Evolutionary conservation across 176 grass and related monocot genomes (phyloP).

Genomic region (sorghum (Sorghum bicolor)): DNA sequence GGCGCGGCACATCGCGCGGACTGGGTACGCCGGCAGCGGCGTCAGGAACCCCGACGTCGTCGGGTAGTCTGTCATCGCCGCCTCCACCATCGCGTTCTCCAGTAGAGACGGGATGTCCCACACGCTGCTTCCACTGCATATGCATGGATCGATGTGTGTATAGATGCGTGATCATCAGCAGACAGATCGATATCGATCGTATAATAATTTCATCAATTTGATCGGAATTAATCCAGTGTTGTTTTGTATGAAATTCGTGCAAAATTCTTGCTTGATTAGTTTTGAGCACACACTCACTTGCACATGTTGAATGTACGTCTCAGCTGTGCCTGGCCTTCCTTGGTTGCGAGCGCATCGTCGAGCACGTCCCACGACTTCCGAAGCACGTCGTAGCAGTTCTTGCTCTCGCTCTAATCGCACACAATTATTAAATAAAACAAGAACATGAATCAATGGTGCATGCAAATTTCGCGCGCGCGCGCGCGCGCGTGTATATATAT

Average conservation of each 20-base stretch:
- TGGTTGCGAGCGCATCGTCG: background rate
- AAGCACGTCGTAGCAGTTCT: conserved; percentile 46
- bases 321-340: conserved; percentile 21
- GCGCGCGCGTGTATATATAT: no score
- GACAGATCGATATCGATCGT: no score
- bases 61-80: conserved; percentile 63
- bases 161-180: no score
- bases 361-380: conserved; percentile 43
- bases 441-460: background rate
- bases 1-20: conserved; percentile 50
- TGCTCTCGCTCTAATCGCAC: conserved; percentile 43
- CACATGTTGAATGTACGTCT: conserved; percentile 48
- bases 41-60: conserved; percentile 46
- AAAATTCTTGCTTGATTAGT: background rate
- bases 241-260: background rate
- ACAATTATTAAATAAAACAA: background rate
- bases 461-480: no score
- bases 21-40: conserved; percentile 50
- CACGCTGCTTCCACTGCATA: background rate
- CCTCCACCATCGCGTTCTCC: conserved; percentile 16
- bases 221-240: background rate
- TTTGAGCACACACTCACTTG: conserved; percentile 18
- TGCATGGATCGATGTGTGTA: background rate
- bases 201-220: no score
- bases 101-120: conserved; percentile 4